Base-by-base conservation (phyloP, 202 grass and related monocot genomes). In the Hordeum pubiflorum region DNA sequence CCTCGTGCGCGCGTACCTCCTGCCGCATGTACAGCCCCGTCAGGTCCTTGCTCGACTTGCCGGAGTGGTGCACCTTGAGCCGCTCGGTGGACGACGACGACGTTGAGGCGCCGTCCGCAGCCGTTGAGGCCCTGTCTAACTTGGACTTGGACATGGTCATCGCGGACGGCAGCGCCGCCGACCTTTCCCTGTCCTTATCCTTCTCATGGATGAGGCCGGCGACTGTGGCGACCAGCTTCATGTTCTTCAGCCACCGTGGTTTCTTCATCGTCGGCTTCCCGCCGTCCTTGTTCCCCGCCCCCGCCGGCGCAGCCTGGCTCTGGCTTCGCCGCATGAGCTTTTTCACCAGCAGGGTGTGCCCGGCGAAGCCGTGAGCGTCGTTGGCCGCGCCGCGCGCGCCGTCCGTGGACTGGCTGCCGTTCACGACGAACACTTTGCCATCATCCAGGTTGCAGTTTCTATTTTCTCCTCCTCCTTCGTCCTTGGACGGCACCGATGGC, bases 21-120 rank as follows among this genome's bases (percentile, higher is more conserved):
- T 98, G 95, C 83, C 79, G 77, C 82, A 94, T 75, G 88, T 91
- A 93, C 78, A 93, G 69, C 54, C 90, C 92, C 7, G 95, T 98
- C 7, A 98, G 87, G 69, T 98, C 95, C 75, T 86, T 89, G 82
- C 75, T 75, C 4, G 90, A 86, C 77, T 93, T 91, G 41, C 95
- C 92, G 21, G 80, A 88, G 59, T 94, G 86, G 72, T 91, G 90
- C n/a, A 94, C 95, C 83, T 98, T 98, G n/a, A 94, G 88, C 68
- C 87, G 39, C 77, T 98, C 90, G 1, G 86, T n/a, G 10, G 75
- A 7, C 9, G 78, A 82, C 5, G 72, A 68, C 11, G 85, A 59
- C 62, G 69, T 55, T 12, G 58, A 3, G 36, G 20, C 38, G 22
- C 6, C 29, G 23, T 48, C 69, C 18, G 78, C 74, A 20, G 72